Base-by-base conservation (phyloP, 441 rosid species). In the Hura crepitans region DNA sequence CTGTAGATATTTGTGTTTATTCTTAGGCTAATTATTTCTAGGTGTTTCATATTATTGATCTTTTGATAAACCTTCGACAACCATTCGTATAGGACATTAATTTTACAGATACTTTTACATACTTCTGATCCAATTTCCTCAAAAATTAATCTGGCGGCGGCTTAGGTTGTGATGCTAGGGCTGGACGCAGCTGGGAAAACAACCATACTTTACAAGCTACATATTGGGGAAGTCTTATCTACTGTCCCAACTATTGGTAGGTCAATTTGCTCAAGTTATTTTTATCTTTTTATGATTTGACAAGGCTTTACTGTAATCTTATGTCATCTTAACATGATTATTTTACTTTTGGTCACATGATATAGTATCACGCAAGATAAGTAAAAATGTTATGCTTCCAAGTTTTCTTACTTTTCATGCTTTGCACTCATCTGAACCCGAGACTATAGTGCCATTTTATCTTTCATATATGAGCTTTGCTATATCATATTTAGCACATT, bases 141-240 rank as follows among this genome's bases (percentile, higher is more conserved):
- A 33, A 35, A 35, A n/a, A 65, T 77, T 62, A 31, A 5, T 33
- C 75, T 77, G 68, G 81, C 33, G 70, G n/a, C 81, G 71, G 76
- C 50, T 42, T 77, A 91, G 98, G 98, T 93, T 58, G 96, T 93
- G 79, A 93, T 93, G 98, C 83, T 94, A 56, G 98, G 98, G 33
- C 81, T 93, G 61, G 98, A 93, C 78, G 97, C 96, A 20, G 98
- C 98, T 76, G 98, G 98, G 15, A 94, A 94, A 81, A 94, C 98
- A 25, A 94, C 97, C 30, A 86, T 91, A 74, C 86, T 94, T 31
- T 94, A 94, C 89, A 94, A 94, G 84, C 88, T 91, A 61, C 98
- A 91, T 78, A 91, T 91, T 47, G 98, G 98, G 65, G 97, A 94
- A 83, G 98, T 94, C 71, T 77, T 94, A 20, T 94, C 98, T 10